These are phyloP conservation scores for Oemleria cerasiformis DNA, from an alignment of 306 rosid species.

Conservation along the genomic window DNA sequence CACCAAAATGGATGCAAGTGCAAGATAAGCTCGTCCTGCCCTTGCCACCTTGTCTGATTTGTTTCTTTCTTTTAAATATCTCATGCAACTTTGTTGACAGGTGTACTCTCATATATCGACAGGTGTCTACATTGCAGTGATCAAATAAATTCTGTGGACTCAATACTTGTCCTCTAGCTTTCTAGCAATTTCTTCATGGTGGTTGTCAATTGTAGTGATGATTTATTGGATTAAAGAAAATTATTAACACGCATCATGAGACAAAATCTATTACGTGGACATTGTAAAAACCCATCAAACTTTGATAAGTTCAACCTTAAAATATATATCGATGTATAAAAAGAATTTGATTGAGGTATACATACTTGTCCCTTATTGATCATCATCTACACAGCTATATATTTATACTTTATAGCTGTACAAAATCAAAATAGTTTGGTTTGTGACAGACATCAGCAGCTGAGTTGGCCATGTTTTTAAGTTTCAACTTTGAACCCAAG, in stretches of 20 bases:
- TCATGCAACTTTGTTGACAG: not conserved
- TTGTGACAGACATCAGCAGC: not conserved
- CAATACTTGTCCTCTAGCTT: not conserved
- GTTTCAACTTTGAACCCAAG: no score
- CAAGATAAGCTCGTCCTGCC: not conserved
- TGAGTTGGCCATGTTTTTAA: not conserved
- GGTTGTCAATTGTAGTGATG: not conserved
- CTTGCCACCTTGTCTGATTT: not conserved
- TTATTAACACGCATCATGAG: no score
- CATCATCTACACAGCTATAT: no score
- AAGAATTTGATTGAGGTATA: no score
- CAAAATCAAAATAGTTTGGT: not conserved
- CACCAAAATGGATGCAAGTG: not conserved
- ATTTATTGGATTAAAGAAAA: no score
- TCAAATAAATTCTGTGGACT: not conserved
- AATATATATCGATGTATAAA: no score
- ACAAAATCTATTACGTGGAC: no score
- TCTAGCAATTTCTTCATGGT: not conserved
- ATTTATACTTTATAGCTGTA: not conserved
- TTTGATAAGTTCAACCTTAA: not conserved
- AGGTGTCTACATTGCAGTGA: constrained; percentile 2
- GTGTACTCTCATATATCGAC: not conserved
- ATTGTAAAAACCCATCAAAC: not conserved
- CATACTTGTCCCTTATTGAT: no score
- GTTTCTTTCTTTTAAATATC: not conserved